Conservation (phyloP, 768 basidiomycete genomes). For the Suillus ampliporus region DNA sequence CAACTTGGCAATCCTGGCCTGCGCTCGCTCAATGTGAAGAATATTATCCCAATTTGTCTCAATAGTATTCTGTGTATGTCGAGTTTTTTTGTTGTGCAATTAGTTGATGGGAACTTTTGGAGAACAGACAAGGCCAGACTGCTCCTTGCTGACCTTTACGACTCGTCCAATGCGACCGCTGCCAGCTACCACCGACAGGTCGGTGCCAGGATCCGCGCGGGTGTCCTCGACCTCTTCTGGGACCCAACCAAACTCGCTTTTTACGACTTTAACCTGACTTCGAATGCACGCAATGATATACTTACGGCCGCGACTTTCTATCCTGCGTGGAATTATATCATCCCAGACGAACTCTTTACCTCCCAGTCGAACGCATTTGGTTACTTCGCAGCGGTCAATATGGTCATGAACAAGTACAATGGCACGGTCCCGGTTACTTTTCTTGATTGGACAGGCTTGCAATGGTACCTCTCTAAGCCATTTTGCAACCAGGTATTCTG, state of each 20-base stretch:
- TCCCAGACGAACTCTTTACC: constrained; percentile 70
- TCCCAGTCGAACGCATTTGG: constrained; percentile 67
- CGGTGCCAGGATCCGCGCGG: constrained; percentile 64
- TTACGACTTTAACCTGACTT: constrained; percentile 86
- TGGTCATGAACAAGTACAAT: constrained; percentile 85
- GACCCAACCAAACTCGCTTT: constrained; percentile 82
- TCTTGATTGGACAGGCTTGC: constrained; percentile 69
- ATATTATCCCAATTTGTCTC: constrained; percentile 74
- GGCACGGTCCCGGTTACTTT: constrained; percentile 87
- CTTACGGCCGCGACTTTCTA: constrained; percentile 84
- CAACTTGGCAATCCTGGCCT: constrained; percentile 57
- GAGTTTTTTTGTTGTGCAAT: constrained; percentile 9
- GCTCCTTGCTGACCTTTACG: constrained; percentile 66
- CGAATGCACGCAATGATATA: constrained; percentile 63
- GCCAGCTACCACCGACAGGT: constrained; percentile 56
- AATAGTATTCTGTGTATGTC: constrained; percentile 85
- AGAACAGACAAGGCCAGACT: constrained; percentile 66
- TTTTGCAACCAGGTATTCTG: not conserved
- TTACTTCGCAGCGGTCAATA: constrained; percentile 75
- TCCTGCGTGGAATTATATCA: constrained; percentile 86
- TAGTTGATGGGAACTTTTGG: constrained; percentile 11
- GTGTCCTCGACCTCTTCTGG: constrained; percentile 89
- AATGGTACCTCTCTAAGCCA: constrained; percentile 61
- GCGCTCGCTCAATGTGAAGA: constrained; percentile 72
- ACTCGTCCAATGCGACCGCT: constrained; percentile 46